Evolutionary conservation across 306 rosid genomes (phyloP), one percentile per base, ranked within the genome.

Genomic region (Herpetospermum pedunculosum): DNA sequence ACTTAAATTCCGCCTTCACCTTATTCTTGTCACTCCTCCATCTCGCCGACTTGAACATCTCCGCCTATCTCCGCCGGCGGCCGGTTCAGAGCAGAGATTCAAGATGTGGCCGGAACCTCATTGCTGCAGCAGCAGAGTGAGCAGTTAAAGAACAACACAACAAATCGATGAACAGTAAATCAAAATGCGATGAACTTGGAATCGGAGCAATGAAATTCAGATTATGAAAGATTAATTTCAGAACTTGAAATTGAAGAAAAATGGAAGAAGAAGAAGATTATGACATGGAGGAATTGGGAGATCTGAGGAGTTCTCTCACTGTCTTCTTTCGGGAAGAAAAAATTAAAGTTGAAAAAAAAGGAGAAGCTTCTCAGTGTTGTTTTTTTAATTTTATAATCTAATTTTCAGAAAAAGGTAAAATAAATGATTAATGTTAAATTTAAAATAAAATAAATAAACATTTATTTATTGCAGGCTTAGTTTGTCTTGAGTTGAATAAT

Each of bases 1-100:
- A 86, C 74, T 87, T 91, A 86, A 89, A 95, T 77, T 84, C 86
- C 62, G 81, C 85, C 59, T 88, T 91, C 85, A 91, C 54, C 80
- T 83, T 89, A 78, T 82, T 90, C 89, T 88, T 94, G 64, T 94
- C 97, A 81, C 84, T 84, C 79, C 90, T 89, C 99, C 99, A 89
- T 85, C 89, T 87, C 63, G 91, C 81, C 74, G 97, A 77, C 85
- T 87, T 95, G 82, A 94, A 91, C 99, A 94, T 94, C 79, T 74
- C 80, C 13, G 30, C 78, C 53, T 60, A 44, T 41, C 76, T 72
- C 74, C 23, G 26, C 78, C 44, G 52, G 28, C 81, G 82, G 76
- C 54, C 55, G 35, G 2, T 44, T 69, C 38, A 69, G 54, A 69
- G 53, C 2, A 68, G 38, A 41, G 25, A 15, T 6, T 32, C 28